Conservation (phyloP, 306 rosid species). For the Trichosanthes truncata region DNA sequence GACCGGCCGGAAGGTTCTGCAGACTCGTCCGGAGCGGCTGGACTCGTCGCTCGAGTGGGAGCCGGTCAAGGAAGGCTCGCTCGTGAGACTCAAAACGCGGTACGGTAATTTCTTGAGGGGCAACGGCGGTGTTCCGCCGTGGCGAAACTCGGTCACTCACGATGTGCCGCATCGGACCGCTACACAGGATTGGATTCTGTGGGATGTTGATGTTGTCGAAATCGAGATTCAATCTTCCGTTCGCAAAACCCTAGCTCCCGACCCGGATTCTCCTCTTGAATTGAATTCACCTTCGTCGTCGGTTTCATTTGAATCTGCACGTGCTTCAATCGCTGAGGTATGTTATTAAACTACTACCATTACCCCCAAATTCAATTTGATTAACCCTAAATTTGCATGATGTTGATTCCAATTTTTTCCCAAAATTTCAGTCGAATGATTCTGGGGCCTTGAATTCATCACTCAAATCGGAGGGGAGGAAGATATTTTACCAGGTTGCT, state of each 20-base stretch:
- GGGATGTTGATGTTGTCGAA: slow-evolving; percentile 54
- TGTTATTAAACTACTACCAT: neutral
- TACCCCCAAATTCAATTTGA: neutral
- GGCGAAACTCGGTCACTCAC: slow-evolving; percentile 64
- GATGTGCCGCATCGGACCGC: slow-evolving; percentile 42
- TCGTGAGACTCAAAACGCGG: slow-evolving; percentile 32
- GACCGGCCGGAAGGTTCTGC: slow-evolving; percentile 54
- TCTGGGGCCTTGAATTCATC: slow-evolving; percentile 6
- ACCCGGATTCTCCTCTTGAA: neutral
- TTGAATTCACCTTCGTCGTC: neutral
- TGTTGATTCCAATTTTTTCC: neutral
- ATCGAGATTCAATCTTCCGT: slow-evolving; percentile 21
- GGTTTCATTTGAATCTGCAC: neutral
- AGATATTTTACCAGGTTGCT: slow-evolving; percentile 36
- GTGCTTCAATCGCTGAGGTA: neutral
- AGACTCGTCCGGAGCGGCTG: slow-evolving; percentile 21
- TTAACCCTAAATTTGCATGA: neutral
- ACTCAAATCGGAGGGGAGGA: slow-evolving; percentile 36
- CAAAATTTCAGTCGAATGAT: slow-evolving; percentile 25
- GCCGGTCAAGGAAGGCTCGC: slow-evolving; percentile 33
- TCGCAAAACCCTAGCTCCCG: slow-evolving; percentile 19
- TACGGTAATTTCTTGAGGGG: slow-evolving; percentile 52
- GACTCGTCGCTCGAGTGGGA: slow-evolving; percentile 59
- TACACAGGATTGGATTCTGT: slow-evolving; percentile 46
- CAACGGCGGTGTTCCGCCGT: slow-evolving; percentile 57